These are phyloP conservation scores for Blastocystis sp. DNA, from an alignment of 352 stramenopile species.

Conservation along the genomic window DNA sequence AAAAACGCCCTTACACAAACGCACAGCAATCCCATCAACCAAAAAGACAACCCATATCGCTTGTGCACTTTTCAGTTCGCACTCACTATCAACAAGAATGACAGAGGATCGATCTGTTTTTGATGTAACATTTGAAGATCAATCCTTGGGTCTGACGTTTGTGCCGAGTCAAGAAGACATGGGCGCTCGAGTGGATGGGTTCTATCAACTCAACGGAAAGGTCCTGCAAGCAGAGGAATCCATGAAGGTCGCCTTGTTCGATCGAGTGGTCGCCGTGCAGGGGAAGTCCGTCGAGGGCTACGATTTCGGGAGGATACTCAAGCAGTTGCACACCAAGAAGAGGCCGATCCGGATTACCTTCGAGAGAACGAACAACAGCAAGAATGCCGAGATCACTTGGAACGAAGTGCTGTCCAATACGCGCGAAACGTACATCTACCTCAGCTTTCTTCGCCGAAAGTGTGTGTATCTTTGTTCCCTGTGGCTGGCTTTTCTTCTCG, in stretches of 20 bases:
- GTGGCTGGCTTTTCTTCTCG: slow-evolving; percentile 45
- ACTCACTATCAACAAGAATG: not conserved
- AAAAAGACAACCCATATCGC: not conserved
- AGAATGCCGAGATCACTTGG: slow-evolving; percentile 7
- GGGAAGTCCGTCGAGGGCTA: slow-evolving; percentile 6
- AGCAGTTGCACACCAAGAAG: slow-evolving; percentile 37
- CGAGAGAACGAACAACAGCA: not conserved
- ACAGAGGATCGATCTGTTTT: not conserved
- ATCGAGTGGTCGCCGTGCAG: slow-evolving; percentile 55
- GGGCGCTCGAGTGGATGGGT: slow-evolving; percentile 21
- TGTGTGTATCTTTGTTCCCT: slow-evolving; percentile 8
- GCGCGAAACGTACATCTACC: not conserved
- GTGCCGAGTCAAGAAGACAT: not conserved
- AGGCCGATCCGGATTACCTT: slow-evolving; percentile 41
- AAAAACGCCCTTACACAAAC: too few relatives aligned
- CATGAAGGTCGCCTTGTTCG: slow-evolving; percentile 45
- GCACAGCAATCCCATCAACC: not conserved
- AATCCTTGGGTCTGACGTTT: slow-evolving; percentile 48
- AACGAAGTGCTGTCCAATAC: slow-evolving; percentile 26
- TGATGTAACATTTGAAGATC: slow-evolving; percentile 38
- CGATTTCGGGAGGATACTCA: slow-evolving; percentile 12
- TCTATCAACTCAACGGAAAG: slow-evolving; percentile 14
- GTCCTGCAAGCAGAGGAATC: slow-evolving; percentile 30
- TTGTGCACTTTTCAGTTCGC: not conserved
- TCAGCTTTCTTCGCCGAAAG: slow-evolving; percentile 40